Percentiles rank a stretch among this genome's conserved stretches.
Conservation (phyloP, 148 eudicot species). For the Pharnaceum exiguum region DNA sequence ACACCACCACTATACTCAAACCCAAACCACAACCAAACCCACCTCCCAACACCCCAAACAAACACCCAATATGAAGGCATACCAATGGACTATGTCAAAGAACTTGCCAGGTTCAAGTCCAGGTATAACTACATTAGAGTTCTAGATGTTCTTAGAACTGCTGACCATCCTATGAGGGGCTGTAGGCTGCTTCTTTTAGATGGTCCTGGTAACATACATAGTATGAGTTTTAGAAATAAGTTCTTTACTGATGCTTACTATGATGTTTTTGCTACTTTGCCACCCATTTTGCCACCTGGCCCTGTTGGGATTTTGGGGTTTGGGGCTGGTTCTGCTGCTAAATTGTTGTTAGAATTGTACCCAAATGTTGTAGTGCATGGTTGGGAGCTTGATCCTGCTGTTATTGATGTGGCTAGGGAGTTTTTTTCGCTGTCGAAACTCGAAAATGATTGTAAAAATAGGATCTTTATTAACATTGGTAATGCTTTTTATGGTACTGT, state of each 20-base stretch:
- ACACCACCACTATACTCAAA: slow-evolving; percentile 14
- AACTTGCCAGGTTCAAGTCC: slow-evolving; percentile 66
- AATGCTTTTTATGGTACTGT: slow-evolving; percentile 49
- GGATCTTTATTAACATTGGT: slow-evolving; percentile 53
- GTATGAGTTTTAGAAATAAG: slow-evolving; percentile 46
- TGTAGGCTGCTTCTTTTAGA: slow-evolving; percentile 76
- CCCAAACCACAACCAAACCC: slow-evolving; percentile 23
- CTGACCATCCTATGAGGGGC: slow-evolving; percentile 82
- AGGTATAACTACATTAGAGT: slow-evolving; percentile 68
- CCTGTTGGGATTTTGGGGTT: slow-evolving; percentile 75
- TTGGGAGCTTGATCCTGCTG: slow-evolving; percentile 83
- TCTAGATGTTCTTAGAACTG: slow-evolving; percentile 53
- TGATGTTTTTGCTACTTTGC: slow-evolving; percentile 79
- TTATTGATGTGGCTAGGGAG: slow-evolving; percentile 61
- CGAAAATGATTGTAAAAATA: slow-evolving; percentile 33
- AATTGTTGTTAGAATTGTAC: slow-evolving; percentile 43
- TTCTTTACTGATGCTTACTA: slow-evolving; percentile 62
- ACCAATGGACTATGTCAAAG: slow-evolving; percentile 53
- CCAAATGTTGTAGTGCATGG: slow-evolving; percentile 59
- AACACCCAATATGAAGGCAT: slow-evolving; percentile 50
- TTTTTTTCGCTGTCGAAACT: slow-evolving; percentile 48
- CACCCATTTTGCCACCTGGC: slow-evolving; percentile 72
- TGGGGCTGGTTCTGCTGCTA: slow-evolving; percentile 83
- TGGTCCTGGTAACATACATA: slow-evolving; percentile 78
- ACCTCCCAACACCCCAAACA: slow-evolving; percentile 13